These are phyloP conservation scores for Tulasnella sp. DNA, from an alignment of 768 basidiomycete genomes.

Conservation along the genomic window DNA sequence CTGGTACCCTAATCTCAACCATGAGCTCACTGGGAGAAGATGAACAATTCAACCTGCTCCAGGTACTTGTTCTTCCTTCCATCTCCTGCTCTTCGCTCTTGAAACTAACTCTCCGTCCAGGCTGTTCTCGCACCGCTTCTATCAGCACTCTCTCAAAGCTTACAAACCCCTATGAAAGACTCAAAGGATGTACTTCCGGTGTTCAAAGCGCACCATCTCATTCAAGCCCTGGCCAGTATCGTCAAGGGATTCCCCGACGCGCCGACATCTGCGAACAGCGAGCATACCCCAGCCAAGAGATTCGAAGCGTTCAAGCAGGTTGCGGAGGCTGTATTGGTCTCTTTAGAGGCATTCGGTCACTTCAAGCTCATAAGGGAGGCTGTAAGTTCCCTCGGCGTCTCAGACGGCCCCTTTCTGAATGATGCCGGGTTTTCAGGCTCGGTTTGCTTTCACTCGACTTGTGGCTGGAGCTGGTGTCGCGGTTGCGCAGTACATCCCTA, in stretches of 20 bases:
- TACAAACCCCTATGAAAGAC: constrained; percentile 52
- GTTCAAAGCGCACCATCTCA: constrained; percentile 82
- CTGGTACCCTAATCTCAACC: constrained; percentile 78
- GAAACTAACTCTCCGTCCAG: constrained; percentile 41
- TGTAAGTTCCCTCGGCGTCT: constrained; percentile 46
- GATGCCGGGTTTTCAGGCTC: constrained; percentile 51
- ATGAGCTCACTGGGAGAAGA: constrained; percentile 54
- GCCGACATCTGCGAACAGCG: constrained; percentile 42
- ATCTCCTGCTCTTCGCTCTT: neutral
- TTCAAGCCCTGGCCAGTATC: constrained; percentile 91
- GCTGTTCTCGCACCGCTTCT: constrained; percentile 80
- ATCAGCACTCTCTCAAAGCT: constrained; percentile 59
- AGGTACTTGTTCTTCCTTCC: constrained; percentile 27
- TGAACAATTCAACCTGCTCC: constrained; percentile 54
- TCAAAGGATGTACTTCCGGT: constrained; percentile 69
- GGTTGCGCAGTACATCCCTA: constrained; percentile 81
- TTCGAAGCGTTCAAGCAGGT: constrained; percentile 77
- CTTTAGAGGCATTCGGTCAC: constrained; percentile 80
- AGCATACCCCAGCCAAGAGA: constrained; percentile 55
- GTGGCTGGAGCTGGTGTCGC: constrained; percentile 83
- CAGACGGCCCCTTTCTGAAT: neutral
- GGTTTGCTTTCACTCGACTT: constrained; percentile 90
- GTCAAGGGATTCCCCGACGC: constrained; percentile 95
- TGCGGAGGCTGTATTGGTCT: constrained; percentile 81
- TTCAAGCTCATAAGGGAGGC: constrained; percentile 88